Evolutionary conservation across 208 protist species (phyloP).

Genomic region (Leishmania tarentolae): DNA sequence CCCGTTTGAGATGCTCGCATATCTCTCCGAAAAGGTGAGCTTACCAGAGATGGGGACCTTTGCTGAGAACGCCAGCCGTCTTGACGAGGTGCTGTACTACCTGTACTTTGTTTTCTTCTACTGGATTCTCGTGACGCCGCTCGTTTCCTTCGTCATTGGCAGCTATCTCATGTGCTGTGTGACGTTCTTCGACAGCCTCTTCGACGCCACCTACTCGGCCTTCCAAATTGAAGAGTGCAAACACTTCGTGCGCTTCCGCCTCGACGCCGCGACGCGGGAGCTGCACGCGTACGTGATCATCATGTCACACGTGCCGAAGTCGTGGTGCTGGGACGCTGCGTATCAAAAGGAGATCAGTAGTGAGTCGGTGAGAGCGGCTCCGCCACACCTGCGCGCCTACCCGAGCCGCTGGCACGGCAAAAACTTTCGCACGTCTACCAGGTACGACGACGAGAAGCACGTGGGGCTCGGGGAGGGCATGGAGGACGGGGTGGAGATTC

Average conservation of each 20-base stretch:
- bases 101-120: slow-evolving; percentile 79
- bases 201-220: slow-evolving; percentile 78
- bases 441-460: background rate
- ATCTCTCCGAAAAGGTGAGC: slow-evolving; percentile 56
- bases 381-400: slow-evolving; percentile 60
- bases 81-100: slow-evolving; percentile 66
- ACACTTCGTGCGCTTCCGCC: slow-evolving; percentile 73
- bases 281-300: slow-evolving; percentile 70
- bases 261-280: slow-evolving; percentile 57
- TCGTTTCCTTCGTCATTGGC: slow-evolving; percentile 83
- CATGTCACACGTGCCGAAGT: slow-evolving; percentile 63
- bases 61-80: slow-evolving; percentile 37
- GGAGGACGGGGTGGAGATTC: slow-evolving; percentile 34
- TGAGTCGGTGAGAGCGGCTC: slow-evolving; percentile 25
- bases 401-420: slow-evolving; percentile 69
- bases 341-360: slow-evolving; percentile 47
- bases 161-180: slow-evolving; percentile 73
- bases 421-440: slow-evolving; percentile 1
- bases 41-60: slow-evolving; percentile 55
- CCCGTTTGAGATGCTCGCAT: slow-evolving; percentile 68
- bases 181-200: slow-evolving; percentile 70
- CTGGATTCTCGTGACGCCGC: slow-evolving; percentile 78
- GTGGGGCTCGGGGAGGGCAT: background rate
- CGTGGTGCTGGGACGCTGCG: slow-evolving; percentile 54
- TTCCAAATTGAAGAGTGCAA: slow-evolving; percentile 91